These are phyloP conservation scores for Diaporthe nobilis DNA, from an alignment of 2,329 filamentous ascomycete genomes.

Conservation along the genomic window DNA sequence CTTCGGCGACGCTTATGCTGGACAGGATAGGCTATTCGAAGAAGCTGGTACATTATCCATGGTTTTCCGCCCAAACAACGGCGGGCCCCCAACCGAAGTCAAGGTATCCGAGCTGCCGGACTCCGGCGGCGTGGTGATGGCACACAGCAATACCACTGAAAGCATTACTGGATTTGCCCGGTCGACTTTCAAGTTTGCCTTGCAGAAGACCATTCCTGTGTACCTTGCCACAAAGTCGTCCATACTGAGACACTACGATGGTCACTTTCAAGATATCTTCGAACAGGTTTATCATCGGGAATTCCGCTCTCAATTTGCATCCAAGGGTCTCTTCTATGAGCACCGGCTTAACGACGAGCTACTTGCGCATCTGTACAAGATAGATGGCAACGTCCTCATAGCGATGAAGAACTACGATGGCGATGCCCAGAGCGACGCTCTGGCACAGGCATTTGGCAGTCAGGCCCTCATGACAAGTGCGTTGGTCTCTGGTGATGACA, in stretches of 20 bases:
- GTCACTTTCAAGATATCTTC: constrained; percentile 99
- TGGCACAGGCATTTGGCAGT: constrained; percentile 97
- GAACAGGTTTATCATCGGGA: constrained; percentile 91
- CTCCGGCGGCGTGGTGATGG: constrained; percentile 86
- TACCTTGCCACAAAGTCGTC: constrained; percentile 99
- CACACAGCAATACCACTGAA: constrained; percentile 98
- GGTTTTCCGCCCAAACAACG: constrained; percentile 83
- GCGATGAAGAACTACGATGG: constrained; percentile 99
- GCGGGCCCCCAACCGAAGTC: constrained; percentile 86
- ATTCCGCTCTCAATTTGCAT: constrained; percentile 91
- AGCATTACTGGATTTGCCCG: constrained; percentile 96
- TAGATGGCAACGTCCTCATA: constrained; percentile 94
- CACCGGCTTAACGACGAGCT: constrained; percentile 99
- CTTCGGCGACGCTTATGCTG: constrained; percentile 97
- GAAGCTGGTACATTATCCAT: constrained; percentile 73
- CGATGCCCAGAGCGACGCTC: constrained; percentile 98
- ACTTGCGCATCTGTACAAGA: constrained; percentile 99
- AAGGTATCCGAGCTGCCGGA: constrained; percentile 84
- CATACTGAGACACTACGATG: constrained; percentile 98
- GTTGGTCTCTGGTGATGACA: constrained; percentile 94
- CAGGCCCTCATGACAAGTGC: constrained; percentile 98
- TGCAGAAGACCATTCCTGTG: constrained; percentile 88
- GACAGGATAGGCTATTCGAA: constrained; percentile 64
- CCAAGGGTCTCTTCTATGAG: constrained; percentile 97
- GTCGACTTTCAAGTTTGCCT: constrained; percentile 93